These are phyloP conservation scores for Phytophthora macrochlamydospora DNA, from an alignment of 352 stramenopile species.

Conservation along the genomic window DNA sequence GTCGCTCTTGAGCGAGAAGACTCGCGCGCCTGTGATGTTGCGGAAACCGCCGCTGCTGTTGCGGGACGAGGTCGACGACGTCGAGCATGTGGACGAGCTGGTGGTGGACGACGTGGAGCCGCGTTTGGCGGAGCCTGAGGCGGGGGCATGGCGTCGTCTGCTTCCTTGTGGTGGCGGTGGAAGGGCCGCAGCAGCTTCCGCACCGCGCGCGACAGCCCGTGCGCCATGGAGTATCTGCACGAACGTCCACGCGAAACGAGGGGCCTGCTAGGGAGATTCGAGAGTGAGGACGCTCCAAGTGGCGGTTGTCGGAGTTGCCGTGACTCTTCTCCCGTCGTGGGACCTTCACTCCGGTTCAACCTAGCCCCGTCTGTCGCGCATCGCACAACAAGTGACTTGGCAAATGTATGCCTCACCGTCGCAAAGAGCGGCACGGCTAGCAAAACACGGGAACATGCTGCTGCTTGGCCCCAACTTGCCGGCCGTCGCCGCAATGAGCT, in stretches of 20 bases:
- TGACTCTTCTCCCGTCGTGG: neutral
- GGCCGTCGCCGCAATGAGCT: no score
- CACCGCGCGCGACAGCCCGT: slow-evolving; percentile 47
- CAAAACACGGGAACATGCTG: neutral
- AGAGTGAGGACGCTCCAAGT: slow-evolving; percentile 19
- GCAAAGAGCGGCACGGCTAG: neutral
- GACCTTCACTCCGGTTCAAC: slow-evolving; percentile 24
- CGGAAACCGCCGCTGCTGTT: slow-evolving; percentile 23
- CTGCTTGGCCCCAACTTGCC: no score
- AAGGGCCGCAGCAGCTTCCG: slow-evolving; percentile 45
- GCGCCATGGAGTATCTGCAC: slow-evolving; percentile 16
- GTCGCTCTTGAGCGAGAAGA: slow-evolving; percentile 30
- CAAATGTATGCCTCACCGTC: neutral
- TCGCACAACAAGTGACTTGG: neutral
- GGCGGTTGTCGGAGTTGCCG: slow-evolving; percentile 13
- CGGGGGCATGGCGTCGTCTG: neutral
- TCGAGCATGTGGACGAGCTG: slow-evolving; percentile 36
- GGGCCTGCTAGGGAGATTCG: slow-evolving; percentile 17
- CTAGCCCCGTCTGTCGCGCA: slow-evolving; percentile 3
- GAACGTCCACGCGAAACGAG: neutral
- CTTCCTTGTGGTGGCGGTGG: slow-evolving; percentile 31
- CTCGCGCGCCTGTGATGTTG: slow-evolving; percentile 3
- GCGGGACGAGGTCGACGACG: slow-evolving; percentile 27
- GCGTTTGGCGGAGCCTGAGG: slow-evolving; percentile 11
- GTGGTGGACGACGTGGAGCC: slow-evolving; percentile 23